Evolutionary conservation across 176 grass and related monocot species (phyloP), one percentile per base, ranked within the genome.

Genomic region (Musa beccarii): DNA sequence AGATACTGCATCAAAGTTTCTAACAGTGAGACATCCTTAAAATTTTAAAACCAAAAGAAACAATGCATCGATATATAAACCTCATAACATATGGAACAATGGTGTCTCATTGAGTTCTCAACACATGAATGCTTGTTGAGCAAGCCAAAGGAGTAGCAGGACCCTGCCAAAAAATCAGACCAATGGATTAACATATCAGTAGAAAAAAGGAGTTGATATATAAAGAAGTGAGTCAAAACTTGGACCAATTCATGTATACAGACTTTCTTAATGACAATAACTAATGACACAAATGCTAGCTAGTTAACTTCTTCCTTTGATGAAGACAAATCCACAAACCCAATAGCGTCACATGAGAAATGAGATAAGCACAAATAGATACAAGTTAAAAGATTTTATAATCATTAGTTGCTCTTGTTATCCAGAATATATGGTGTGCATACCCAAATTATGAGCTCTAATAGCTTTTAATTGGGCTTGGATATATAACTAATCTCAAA

Each of bases 41-140:
- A 78, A 25, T 56, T 71, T 50, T 25, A 74, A 77, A 55, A 53
- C n/a, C 29, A 67, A 23, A n/a, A 75, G 14, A 74, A 59, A 55
- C 5, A 28, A 51, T 3, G 62, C 20, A 25, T 17, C n/a, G 19
- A 57, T 24, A 52, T 43, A 5, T 9, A 76, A 19, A 96, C 93
- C 89, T 97, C 94, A 53, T 93, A 97, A 82, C 90, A 97, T 77
- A 97, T 93, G 3, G 88, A 82, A 79, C 94, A 93, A 79, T 93
- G 77, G 72, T 97, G 89, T 75, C 85, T 88, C 94, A 97, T 93
- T 15, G 94, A 87, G 80, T 85, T 88, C 63, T 97, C 90, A 65
- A 97, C 83, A 80, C 94, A 97, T 20, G 22, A 63, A 79, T 97
- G 94, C 66, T 85, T 90, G n/a, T 85, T 81, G 19, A 72, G 82